Evolutionary conservation across 2,329 filamentous ascomycete genomes (phyloP).

Genomic region (Colletotrichum navitas): DNA sequence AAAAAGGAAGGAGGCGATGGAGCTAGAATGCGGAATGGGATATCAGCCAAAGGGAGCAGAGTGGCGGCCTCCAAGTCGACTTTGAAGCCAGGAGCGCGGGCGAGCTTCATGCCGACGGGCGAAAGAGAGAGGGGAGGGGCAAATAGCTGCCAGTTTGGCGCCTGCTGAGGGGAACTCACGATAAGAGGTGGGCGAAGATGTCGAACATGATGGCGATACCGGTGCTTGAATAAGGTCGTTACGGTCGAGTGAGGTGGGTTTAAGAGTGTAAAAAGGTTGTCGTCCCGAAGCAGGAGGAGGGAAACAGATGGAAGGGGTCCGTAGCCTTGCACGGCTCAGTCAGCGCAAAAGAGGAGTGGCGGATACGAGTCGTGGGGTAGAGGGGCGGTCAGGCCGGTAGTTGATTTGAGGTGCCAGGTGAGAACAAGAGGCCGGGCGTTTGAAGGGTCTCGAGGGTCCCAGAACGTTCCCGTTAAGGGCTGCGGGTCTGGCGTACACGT

Average conservation of each 20-base stretch:
- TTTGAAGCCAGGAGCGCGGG: not conserved
- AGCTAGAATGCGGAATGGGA: constrained; percentile 63
- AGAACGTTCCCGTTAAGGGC: constrained; percentile 6
- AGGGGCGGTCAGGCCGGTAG: constrained; percentile 14
- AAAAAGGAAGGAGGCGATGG: constrained; percentile 89
- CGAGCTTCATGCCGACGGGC: not conserved
- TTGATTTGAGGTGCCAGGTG: constrained; percentile 18
- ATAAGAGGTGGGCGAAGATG: constrained; percentile 81
- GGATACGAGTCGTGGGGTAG: constrained; percentile 2
- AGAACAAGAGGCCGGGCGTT: constrained; percentile 1
- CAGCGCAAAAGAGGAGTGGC: constrained; percentile 13
- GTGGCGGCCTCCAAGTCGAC: not conserved
- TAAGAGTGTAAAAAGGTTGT: constrained; percentile 28
- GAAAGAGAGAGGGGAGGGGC: not conserved
- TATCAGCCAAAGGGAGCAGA: constrained; percentile 29
- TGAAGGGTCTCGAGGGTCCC: constrained; percentile 10
- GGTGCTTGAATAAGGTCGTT: constrained; percentile 8
- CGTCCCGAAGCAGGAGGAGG: not conserved
- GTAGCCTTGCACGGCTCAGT: constrained; percentile 35
- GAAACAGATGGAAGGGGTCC: constrained; percentile 14
- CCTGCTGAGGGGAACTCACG: constrained; percentile 66
- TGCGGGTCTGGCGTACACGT: not conserved
- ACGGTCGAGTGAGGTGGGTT: constrained; percentile 17
- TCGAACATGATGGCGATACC: constrained; percentile 73
- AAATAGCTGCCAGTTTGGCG: not conserved